Conservation (phyloP, 768 basidiomycete species). For the Lactifluus subvellereus region DNA sequence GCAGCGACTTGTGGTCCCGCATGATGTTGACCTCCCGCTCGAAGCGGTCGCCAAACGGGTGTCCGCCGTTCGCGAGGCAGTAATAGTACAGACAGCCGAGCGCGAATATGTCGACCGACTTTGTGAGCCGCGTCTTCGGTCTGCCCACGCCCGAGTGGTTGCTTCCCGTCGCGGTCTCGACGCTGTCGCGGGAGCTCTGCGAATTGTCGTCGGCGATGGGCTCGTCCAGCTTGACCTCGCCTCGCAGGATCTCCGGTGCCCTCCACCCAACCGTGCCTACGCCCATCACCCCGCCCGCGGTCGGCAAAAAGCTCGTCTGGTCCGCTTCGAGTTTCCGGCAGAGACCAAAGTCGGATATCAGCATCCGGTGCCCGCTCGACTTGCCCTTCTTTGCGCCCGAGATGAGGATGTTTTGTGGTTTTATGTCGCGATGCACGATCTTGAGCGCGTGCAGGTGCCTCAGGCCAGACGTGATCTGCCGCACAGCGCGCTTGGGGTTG, state of each 20-base stretch:
- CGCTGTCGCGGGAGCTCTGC: conserved; percentile 61
- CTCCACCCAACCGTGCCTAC: conserved; percentile 97
- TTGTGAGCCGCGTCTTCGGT: conserved; percentile 68
- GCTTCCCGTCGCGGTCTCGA: conserved; percentile 42
- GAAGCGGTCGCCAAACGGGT: conserved; percentile 92
- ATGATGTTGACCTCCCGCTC: conserved; percentile 94
- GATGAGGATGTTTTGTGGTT: conserved; percentile 95
- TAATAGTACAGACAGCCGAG: conserved; percentile 95
- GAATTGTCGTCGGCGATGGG: conserved; percentile 55
- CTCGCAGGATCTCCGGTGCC: conserved; percentile 91
- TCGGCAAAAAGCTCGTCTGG: conserved; percentile 94
- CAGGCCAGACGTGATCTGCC: conserved; percentile 82
- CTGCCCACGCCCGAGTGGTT: conserved; percentile 35
- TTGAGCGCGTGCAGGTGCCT: conserved; percentile 90
- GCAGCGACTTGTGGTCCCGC: conserved; percentile 67
- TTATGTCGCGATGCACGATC: conserved; percentile 97
- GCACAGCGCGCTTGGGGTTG: conserved; percentile 82
- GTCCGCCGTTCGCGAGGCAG: conserved; percentile 79
- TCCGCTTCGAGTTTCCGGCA: conserved; percentile 94
- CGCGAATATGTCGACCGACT: conserved; percentile 95
- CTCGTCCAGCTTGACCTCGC: conserved; percentile 91
- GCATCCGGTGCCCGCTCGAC: conserved; percentile 60
- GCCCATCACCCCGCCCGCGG: conserved; percentile 79
- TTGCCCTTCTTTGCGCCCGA: conserved; percentile 57
- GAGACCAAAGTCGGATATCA: conserved; percentile 95